Conservation (phyloP, 164 flowering plant species). For the Piper longum region DNA sequence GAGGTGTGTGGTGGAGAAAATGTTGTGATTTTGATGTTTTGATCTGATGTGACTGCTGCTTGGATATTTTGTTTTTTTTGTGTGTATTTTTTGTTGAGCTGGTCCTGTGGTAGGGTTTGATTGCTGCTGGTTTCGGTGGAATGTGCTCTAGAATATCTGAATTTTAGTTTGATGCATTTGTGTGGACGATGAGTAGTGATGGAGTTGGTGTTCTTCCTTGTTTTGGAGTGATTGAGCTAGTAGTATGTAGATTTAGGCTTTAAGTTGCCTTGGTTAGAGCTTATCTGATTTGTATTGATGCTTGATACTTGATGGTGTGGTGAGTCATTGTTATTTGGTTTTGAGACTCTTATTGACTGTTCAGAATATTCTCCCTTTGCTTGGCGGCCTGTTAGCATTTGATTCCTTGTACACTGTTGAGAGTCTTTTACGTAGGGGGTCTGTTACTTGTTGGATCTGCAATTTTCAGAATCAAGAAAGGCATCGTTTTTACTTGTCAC, state of each 20-base stretch:
- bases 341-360: not conserved
- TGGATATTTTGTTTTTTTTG: too few relatives aligned
- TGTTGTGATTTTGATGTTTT: not conserved
- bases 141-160: too few relatives aligned
- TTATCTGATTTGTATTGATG: not conserved
- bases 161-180: too few relatives aligned
- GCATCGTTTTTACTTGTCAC: not conserved
- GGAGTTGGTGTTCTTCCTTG: too few relatives aligned
- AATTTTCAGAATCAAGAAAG: not conserved
- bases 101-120: too few relatives aligned
- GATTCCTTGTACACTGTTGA: constrained; percentile 5
- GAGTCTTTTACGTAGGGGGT: constrained; percentile 1
- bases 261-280: not conserved
- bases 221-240: not conserved
- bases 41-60: too few relatives aligned
- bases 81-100: too few relatives aligned
- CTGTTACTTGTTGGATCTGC: constrained; percentile 1
- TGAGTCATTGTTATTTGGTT: not conserved
- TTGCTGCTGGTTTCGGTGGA: too few relatives aligned
- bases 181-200: too few relatives aligned
- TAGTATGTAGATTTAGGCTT: not conserved
- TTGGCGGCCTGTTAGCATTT: constrained; percentile 5
- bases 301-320: not conserved
- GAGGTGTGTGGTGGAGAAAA: not conserved
- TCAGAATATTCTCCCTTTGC: not conserved